Evolutionary conservation across 2,329 filamentous ascomycete genomes (phyloP), one percentile per base, ranked within the genome.

Genomic region (Xylariomycetidae sp.): DNA sequence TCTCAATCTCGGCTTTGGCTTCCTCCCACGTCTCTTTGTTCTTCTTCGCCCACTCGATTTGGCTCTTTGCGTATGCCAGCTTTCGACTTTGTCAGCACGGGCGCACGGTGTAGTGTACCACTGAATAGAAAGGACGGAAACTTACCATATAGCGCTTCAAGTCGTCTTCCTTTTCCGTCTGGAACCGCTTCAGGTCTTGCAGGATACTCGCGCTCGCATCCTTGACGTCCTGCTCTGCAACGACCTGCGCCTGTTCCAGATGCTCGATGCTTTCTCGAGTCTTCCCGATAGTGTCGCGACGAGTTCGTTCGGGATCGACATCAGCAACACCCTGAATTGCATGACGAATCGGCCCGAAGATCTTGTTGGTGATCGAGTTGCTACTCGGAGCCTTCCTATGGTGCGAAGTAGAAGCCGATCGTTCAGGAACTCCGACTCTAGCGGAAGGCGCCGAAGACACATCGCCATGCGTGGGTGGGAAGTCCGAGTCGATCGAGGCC

Each of bases 281-380:
- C 70, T 95, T 96, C 24, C 90, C 89, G 48, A 98, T 95, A 43
- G 87, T 83, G 57, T 98, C 92, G 34, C 92, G 76, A 33, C 92
- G 74, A 26, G 89, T 95, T 43, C 89, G 74, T 63, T 98, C 92
- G 0, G 92, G 92, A 54, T 98, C 92, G 25, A 93, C 86, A 56
- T 98, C 92, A 1, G 92, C 90, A 50, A 96, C 90, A 4, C 92
- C 92, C 53, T 96, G 87, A 20, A 96, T 87, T 0, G 92, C 92
- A 61, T 98, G 90, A 35, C 86, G 93, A 42, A 98, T 82, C 9
- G 89, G 85, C 1, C 90, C 92, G 58, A 98, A 96, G 32, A 98
- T 87, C 64, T 90, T 95, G 54, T 79, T 81, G 2, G 89, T 89
- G 41, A 96, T 89, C 43, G 92, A 95, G 49, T 84, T 87, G n/a